phyloP scores from a whole-genome alignment of 2,329 filamentous ascomycete species.

The Fusarium dimerum region DNA sequence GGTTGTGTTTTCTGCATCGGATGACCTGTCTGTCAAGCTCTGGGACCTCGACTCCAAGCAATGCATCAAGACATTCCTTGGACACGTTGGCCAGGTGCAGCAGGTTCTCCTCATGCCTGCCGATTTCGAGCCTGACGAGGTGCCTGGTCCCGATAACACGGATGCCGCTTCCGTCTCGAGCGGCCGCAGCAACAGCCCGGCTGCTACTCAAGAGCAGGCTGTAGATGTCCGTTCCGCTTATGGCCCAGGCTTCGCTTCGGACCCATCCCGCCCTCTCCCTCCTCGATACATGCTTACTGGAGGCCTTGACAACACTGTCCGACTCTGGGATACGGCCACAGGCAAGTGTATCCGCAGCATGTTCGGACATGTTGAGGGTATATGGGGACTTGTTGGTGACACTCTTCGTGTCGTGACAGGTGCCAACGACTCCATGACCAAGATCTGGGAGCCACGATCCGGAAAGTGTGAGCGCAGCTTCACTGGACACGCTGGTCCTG shows the following conservation, averaged over 20 bases:
- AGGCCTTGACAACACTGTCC: conserved; percentile 86
- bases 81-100: conserved; percentile 94
- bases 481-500: conserved; percentile 84
- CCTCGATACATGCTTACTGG: conserved; percentile 92
- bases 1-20: conserved; percentile 89
- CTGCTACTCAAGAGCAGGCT: conserved; percentile 32
- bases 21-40: conserved; percentile 86
- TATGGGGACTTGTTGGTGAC: conserved; percentile 91
- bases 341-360: conserved; percentile 86
- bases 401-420: conserved; percentile 85
- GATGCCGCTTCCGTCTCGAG: conserved; percentile 57
- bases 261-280: conserved; percentile 67
- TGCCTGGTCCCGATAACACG: conserved; percentile 47
- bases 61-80: conserved; percentile 77
- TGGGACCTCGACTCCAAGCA: conserved; percentile 88
- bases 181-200: conserved; percentile 46
- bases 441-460: conserved; percentile 87
- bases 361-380: conserved; percentile 94
- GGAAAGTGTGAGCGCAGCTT: conserved; percentile 93
- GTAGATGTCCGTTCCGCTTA: conserved; percentile 56
- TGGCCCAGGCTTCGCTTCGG: conserved; percentile 61
- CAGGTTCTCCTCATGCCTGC: conserved; percentile 81
- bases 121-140: conserved; percentile 86
- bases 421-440: conserved; percentile 91
- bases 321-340: conserved; percentile 85